Percentiles rank a stretch among this genome's conserved stretches.
These are phyloP conservation scores for Colletotrichum noveboracense DNA, from an alignment of 2,329 filamentous ascomycete species.

Conservation along the genomic window DNA sequence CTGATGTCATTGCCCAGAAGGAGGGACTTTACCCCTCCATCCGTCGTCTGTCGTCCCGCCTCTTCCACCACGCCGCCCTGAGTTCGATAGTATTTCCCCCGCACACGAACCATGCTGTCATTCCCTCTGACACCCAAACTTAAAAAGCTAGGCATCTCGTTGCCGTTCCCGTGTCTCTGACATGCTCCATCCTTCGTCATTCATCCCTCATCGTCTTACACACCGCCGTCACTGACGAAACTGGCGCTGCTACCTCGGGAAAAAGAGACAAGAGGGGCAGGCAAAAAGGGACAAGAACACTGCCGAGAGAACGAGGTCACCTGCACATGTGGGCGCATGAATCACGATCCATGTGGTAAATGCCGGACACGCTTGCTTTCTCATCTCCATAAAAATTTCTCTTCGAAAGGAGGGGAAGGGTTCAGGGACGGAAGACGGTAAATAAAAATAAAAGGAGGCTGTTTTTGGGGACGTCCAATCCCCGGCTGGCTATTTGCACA, in stretches of 20 bases:
- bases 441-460: neutral
- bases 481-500: neutral
- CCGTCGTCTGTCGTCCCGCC: neutral
- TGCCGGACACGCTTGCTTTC: neutral
- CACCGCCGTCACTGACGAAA: neutral
- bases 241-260: neutral
- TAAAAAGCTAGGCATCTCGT: neutral
- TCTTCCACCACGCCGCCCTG: neutral
- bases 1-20: neutral
- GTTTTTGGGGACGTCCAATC: neutral
- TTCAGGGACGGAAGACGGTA: neutral
- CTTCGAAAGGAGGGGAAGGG: neutral
- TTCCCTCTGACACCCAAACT: neutral
- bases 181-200: neutral
- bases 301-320: neutral
- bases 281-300: neutral
- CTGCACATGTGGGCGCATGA: neutral
- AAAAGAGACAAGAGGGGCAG: neutral
- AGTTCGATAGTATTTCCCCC: neutral
- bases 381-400: neutral
- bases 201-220: neutral
- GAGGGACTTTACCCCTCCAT: neutral
- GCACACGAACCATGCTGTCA: neutral
- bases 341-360: neutral
- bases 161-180: neutral